Conservation (phyloP, 148 eudicot genomes). For the Amaranthus cruentus region DNA sequence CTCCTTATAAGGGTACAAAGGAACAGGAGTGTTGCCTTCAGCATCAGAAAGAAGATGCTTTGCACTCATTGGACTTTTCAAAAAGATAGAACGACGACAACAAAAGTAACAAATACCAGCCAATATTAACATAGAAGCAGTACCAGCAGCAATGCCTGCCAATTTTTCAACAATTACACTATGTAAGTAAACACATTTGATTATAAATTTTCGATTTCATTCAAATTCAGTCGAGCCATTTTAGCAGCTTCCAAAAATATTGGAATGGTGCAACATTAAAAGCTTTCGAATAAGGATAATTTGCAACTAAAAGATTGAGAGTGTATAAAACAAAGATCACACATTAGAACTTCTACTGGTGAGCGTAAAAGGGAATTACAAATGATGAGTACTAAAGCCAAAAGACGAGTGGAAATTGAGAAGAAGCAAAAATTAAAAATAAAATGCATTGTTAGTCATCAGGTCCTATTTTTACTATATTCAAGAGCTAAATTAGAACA, state of each 20-base stretch:
- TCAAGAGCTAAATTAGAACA: not conserved
- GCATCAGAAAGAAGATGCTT: conserved; percentile 63
- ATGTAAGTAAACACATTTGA: not conserved
- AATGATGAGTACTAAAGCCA: not conserved
- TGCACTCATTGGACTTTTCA: conserved; percentile 44
- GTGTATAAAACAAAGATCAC: not conserved
- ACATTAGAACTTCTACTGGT: too few species aligned
- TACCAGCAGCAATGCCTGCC: conserved; percentile 61
- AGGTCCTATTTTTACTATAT: not conserved
- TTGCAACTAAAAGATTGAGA: too few species aligned
- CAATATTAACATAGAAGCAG: conserved; percentile 35
- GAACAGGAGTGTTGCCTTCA: conserved; percentile 54
- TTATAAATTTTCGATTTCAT: not conserved
- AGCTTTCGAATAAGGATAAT: too few species aligned
- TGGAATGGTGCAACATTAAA: too few species aligned
- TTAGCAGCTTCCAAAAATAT: not conserved
- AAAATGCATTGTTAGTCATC: not conserved
- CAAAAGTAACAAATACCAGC: conserved; percentile 45
- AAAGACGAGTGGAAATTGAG: not conserved
- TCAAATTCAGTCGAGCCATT: not conserved
- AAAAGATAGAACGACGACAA: conserved; percentile 34
- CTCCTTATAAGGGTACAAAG: conserved; percentile 63
- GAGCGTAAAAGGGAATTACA: too few species aligned
- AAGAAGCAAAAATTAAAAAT: not conserved
- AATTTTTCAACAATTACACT: conserved; percentile 10